phyloP scores from a whole-genome alignment of 306 rosid genomes.

The Gastrolobium bilobum region DNA sequence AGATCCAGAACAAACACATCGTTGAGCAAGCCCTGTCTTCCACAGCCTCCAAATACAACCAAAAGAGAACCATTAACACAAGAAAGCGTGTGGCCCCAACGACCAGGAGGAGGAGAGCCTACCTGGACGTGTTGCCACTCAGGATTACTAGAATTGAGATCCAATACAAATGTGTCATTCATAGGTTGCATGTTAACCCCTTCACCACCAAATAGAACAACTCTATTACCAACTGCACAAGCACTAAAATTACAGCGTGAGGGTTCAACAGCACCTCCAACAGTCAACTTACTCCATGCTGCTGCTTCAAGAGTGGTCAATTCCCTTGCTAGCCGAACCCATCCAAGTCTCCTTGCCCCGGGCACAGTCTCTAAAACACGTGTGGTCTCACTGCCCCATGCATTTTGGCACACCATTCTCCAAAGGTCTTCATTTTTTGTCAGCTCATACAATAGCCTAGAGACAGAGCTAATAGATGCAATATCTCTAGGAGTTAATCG shows the following conservation, averaged over 20 bases:
- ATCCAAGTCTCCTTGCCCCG: conserved; percentile 88
- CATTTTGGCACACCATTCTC: conserved; percentile 93
- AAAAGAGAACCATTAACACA: conserved; percentile 86
- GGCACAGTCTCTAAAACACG: conserved; percentile 83
- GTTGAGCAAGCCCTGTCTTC: conserved; percentile 88
- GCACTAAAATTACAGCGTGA: conserved; percentile 96
- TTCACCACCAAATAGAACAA: conserved; percentile 92
- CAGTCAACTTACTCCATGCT: conserved; percentile 86
- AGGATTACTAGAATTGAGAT: conserved; percentile 79
- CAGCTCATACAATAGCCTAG: conserved; percentile 68
- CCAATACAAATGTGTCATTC: conserved; percentile 90
- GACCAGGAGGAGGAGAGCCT: conserved; percentile 94
- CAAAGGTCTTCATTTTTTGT: conserved; percentile 84
- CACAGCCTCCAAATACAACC: conserved; percentile 95
- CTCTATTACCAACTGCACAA: conserved; percentile 91
- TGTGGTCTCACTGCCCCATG: conserved; percentile 95
- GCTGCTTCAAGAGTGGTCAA: conserved; percentile 93
- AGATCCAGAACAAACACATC: conserved; percentile 87
- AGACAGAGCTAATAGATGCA: conserved; percentile 85
- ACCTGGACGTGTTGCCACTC: conserved; percentile 95
- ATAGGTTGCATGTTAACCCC: conserved; percentile 95
- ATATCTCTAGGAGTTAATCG: conserved; percentile 87
- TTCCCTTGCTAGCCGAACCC: conserved; percentile 90
- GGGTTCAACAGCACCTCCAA: conserved; percentile 89
- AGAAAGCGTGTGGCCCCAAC: conserved; percentile 94